Base-by-base conservation (phyloP, 2,329 filamentous ascomycete genomes). In the Trichoderma sp. region DNA sequence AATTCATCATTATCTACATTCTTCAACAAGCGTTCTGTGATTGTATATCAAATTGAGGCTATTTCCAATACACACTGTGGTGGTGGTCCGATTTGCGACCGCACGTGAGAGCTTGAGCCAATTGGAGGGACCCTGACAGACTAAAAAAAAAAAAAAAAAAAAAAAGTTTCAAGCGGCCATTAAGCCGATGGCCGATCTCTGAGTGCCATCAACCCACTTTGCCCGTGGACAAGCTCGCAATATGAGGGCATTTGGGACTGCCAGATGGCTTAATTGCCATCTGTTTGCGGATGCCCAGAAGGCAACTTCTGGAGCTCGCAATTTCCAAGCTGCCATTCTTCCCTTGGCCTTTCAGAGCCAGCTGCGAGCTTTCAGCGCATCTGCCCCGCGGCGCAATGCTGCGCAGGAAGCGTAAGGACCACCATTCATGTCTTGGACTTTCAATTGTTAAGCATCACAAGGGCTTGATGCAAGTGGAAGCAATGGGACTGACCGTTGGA, bases 371-470 rank as follows among this genome's bases (percentile, higher is more conserved):
- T 80, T 81, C 59, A 77, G 76, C 72, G 76, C 76, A 70, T 78
- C 78, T 34, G 52, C 71, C 37, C 64, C 70, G 66, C 73, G 72
- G 42, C 57, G 68, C 10, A 76, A 70, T 61, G 80, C 79, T 67
- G 81, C 80, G 50, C 80, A 81, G 69, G 80, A 81, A 74, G 80
- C 80, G 80, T 81, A 74, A 71, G 78, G 71, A 70, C 45, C 54
- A 37, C 32, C 60, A 19, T 37, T 19, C 17, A 48, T 32, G 22
- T 32, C 35, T 57, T 60, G 66, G 25, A 61, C 19, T 17, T 12
- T 42, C 29, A 1, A 15, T 17, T 22, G 9, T 5, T n/a, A 45
- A 22, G 19, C 42, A n/a, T 19, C 19, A 19, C 42, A 19, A 22
- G n/a, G 13, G 42, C 13, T 22, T 9, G 9, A 22, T 22, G 42